These are phyloP conservation scores for Fusarium floridanum DNA, from an alignment of 2,329 filamentous ascomycete species.

Conservation along the genomic window DNA sequence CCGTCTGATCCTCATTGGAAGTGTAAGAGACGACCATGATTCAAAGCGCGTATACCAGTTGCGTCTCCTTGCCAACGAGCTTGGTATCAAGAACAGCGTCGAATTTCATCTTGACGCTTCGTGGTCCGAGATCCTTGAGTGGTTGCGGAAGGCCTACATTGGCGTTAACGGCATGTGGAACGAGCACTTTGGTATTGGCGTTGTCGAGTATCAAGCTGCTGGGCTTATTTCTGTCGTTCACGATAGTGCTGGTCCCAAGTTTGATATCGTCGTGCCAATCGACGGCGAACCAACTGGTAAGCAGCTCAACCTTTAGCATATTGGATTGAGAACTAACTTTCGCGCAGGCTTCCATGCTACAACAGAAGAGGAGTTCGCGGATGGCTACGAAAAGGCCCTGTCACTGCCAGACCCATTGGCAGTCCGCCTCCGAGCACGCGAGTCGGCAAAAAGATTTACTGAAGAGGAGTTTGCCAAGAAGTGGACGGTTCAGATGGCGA, in stretches of 20 bases:
- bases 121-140: conserved; percentile 87
- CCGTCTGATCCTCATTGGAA: conserved; percentile 87
- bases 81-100: conserved; percentile 85
- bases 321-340: not conserved
- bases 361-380: conserved; percentile 82
- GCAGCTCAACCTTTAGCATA: conserved; percentile 36
- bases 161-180: conserved; percentile 99
- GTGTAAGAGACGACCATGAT: conserved; percentile 87
- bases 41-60: conserved; percentile 89
- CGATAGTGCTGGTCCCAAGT: conserved; percentile 89
- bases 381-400: conserved; percentile 83
- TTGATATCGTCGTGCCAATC: conserved; percentile 89
- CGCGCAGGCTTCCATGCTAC: conserved; percentile 84
- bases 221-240: conserved; percentile 95
- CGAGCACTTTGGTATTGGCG: conserved; percentile 98
- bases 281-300: conserved; percentile 83
- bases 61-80: conserved; percentile 85
- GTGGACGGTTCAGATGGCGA: conserved; percentile 83
- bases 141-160: conserved; percentile 81
- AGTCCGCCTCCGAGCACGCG: conserved; percentile 80
- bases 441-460: conserved; percentile 86
- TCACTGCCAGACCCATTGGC: conserved; percentile 77
- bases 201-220: conserved; percentile 97
- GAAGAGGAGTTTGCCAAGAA: conserved; percentile 85
- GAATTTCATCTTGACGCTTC: conserved; percentile 91